Evolutionary conservation across 108 stramenopile genomes (phyloP), one percentile per base, ranked within the genome.

Genomic region (Skeletonema costatum): DNA sequence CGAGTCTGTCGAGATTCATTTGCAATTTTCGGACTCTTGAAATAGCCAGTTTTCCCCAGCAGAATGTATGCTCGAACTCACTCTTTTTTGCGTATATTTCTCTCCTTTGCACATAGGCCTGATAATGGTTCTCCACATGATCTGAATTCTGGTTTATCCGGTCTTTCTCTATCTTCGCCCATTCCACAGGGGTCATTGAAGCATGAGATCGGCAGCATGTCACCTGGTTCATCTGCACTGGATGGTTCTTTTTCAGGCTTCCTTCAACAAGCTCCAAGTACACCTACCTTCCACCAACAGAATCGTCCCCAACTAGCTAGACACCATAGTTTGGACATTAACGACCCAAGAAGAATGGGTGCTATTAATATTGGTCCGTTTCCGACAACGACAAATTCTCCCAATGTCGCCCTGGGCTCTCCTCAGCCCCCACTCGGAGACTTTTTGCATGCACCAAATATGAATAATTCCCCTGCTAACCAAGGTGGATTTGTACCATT

Each of bases 71-170:
- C 8, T 41, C 5, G 4, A 46, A 46, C 44, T 46, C 44, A 12
- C 10, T 36, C 12, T 42, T 12, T 42, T 4, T 21, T 51, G 19
- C 53, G n/a, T 50, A 0, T 35, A 17, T 68, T 12, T 44, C 36
- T 6, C 16, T 68, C 48, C 31, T 36, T 12, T 12, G 21, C 33
- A 30, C 25, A 39, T 14, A 41, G 35, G n/a, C 75, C 48, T 41
- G 68, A 76, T 9, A 76, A 68, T 63, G 17, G 68, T 36, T 38
- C 60, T 42, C 75, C 60, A 44, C 75, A 76, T n/a, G 60, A 76
- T 41, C 25, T 76, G 17, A 67, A 68, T 51, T 44, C 68, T 46
- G 75, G 75, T 31, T 31, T 76, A 41, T 76, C 75, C 46, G 46
- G 60, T 17, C 50, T 76, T 21, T 63, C 67, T 39, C 46, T 76